These are phyloP conservation scores for Aspergillus tanneri DNA, from an alignment of 2,329 filamentous ascomycete species.

Conservation along the genomic window DNA sequence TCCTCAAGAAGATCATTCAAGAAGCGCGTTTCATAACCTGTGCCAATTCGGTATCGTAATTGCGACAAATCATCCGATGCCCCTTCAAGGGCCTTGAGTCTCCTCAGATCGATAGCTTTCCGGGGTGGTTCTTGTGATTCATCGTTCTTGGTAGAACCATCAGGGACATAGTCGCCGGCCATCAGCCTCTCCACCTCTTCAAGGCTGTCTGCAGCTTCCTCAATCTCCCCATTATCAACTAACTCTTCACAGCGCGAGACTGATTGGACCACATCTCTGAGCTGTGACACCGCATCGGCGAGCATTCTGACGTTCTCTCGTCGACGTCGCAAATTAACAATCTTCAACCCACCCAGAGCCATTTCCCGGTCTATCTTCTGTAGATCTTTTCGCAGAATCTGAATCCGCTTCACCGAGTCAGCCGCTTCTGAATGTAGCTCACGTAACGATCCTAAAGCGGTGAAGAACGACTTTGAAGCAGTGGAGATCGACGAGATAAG, in stretches of 20 bases:
- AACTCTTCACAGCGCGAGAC: slow-evolving; percentile 74
- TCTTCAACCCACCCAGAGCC: slow-evolving; percentile 77
- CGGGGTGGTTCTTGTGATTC: slow-evolving; percentile 31
- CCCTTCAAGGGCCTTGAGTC: slow-evolving; percentile 75
- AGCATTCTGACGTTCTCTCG: slow-evolving; percentile 82
- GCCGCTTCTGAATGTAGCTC: slow-evolving; percentile 90
- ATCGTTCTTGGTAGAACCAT: slow-evolving; percentile 27
- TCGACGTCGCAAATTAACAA: slow-evolving; percentile 77
- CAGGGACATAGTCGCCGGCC: slow-evolving; percentile 62
- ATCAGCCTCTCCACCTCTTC: slow-evolving; percentile 78
- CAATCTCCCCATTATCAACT: slow-evolving; percentile 79
- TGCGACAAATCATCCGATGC: slow-evolving; percentile 74
- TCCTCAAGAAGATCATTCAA: slow-evolving; percentile 75
- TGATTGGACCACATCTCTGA: slow-evolving; percentile 73
- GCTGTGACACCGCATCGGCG: slow-evolving; percentile 77
- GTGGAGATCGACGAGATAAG: slow-evolving; percentile 94
- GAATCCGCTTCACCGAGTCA: slow-evolving; percentile 85
- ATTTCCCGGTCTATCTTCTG: slow-evolving; percentile 81
- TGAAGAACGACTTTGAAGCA: slow-evolving; percentile 94
- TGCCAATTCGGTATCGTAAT: slow-evolving; percentile 77
- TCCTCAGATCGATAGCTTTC: slow-evolving; percentile 67
- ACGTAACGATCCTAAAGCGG: slow-evolving; percentile 82
- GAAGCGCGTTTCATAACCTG: slow-evolving; percentile 80
- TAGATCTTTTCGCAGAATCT: slow-evolving; percentile 74
- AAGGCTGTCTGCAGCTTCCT: slow-evolving; percentile 74